phyloP scores from a whole-genome alignment of 352 stramenopile genomes.

The Thalassiosira mediterranea region DNA sequence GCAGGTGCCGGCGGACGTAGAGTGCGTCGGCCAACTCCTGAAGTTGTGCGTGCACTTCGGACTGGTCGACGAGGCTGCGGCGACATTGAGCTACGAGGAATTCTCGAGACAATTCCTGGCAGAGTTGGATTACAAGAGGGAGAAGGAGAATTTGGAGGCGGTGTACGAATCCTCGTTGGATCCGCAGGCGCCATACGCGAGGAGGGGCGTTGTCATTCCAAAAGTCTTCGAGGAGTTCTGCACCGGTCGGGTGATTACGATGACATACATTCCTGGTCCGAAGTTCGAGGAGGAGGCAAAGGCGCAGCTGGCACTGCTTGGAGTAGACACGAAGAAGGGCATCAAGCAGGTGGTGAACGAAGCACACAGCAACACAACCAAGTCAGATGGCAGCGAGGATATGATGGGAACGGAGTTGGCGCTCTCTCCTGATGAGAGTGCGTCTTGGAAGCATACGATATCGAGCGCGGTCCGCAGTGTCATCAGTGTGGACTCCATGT shows the following conservation, averaged over 20 bases:
- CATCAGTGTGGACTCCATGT: constrained; percentile 62
- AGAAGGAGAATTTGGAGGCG: constrained; percentile 60
- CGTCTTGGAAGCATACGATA: constrained; percentile 24
- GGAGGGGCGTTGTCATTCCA: constrained; percentile 57
- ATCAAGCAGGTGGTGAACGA: constrained; percentile 51
- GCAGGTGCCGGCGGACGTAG: constrained; percentile 76
- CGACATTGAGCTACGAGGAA: constrained; percentile 64
- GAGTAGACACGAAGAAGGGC: constrained; percentile 62
- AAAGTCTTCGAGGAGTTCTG: constrained; percentile 60
- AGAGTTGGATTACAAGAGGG: constrained; percentile 70
- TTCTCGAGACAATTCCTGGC: constrained; percentile 73
- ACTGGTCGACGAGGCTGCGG: constrained; percentile 61
- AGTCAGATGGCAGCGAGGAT: neutral
- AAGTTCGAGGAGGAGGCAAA: constrained; percentile 76
- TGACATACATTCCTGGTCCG: constrained; percentile 69
- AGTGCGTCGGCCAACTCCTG: constrained; percentile 72
- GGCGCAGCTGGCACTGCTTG: constrained; percentile 55
- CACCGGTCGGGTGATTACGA: constrained; percentile 67
- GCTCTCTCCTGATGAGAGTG: constrained; percentile 15
- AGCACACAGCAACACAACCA: constrained; percentile 6
- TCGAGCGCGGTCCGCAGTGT: constrained; percentile 33
- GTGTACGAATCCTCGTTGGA: constrained; percentile 68
- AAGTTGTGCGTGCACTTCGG: constrained; percentile 68
- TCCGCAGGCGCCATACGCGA: constrained; percentile 59
- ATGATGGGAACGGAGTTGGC: constrained; percentile 16